Evolutionary conservation across 2,329 filamentous ascomycete species (phyloP).

Genomic region (Aureobasidium lini): DNA sequence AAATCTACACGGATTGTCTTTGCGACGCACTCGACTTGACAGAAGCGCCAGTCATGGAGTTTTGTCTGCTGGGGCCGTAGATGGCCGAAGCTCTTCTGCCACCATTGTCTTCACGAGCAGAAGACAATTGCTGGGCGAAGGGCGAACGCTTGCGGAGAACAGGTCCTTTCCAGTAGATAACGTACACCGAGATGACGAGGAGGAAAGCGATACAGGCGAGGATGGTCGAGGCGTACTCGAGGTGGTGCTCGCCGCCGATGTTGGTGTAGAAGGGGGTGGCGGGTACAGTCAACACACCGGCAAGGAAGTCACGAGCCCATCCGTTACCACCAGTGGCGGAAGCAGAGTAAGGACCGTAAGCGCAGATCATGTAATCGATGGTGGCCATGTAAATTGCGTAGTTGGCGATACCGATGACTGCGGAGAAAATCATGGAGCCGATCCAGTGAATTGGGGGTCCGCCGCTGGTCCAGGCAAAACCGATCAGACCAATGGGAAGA

Average conservation of each 20-base stretch:
- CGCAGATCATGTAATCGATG: conserved; percentile 70
- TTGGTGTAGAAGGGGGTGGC: conserved; percentile 53
- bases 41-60: neutral
- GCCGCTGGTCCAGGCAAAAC: conserved; percentile 65
- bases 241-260: conserved; percentile 33
- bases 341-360: conserved; percentile 66
- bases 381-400: conserved; percentile 58
- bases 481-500: conserved; percentile 61
- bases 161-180: conserved; percentile 52
- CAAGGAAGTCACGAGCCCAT: conserved; percentile 66
- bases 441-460: conserved; percentile 62
- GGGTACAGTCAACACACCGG: conserved; percentile 63
- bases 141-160: conserved; percentile 43
- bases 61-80: conserved; percentile 6
- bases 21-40: neutral
- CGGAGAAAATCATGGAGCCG: conserved; percentile 58
- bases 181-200: conserved; percentile 48
- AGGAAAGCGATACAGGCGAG: conserved; percentile 45
- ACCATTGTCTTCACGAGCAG: conserved; percentile 8
- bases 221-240: conserved; percentile 51
- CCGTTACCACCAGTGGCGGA: conserved; percentile 72
- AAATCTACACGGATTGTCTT: neutral
- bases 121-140: conserved; percentile 42
- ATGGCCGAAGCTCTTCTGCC: conserved; percentile 12
- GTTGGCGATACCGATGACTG: conserved; percentile 66